Evolutionary conservation across 140 eudicot genomes (phyloP).

Genomic region (Ambrosia hybrid): DNA sequence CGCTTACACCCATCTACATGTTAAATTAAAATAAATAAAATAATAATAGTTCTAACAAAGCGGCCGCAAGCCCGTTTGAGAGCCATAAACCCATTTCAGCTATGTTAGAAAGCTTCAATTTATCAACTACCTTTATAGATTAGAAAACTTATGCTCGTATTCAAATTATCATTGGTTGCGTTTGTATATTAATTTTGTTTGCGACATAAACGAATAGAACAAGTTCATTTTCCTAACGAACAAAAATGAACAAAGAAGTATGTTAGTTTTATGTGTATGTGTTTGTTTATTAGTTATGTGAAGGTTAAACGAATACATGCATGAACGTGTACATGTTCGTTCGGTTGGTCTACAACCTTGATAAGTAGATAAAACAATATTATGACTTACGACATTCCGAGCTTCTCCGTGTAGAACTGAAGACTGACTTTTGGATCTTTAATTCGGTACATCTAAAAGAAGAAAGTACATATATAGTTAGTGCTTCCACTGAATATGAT

Average conservation of each 20-base stretch:
- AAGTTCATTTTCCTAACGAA: not conserved
- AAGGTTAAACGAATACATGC: not conserved
- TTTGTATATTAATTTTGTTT: too few species aligned
- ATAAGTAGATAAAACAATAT: constrained; percentile 21
- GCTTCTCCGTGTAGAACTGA: constrained; percentile 64
- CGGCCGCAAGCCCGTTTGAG: too few species aligned
- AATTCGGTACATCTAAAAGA: constrained; percentile 77
- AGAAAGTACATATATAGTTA: constrained; percentile 18
- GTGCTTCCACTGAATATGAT: not conserved
- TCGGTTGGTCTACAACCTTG: not conserved
- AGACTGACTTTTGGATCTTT: constrained; percentile 91
- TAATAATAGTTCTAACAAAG: too few species aligned
- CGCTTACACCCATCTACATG: too few species aligned
- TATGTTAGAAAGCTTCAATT: too few species aligned
- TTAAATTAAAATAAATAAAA: too few species aligned
- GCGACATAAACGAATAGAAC: not conserved
- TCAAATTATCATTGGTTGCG: too few species aligned
- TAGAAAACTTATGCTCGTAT: too few species aligned
- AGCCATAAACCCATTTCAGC: too few species aligned
- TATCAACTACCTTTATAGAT: too few species aligned
- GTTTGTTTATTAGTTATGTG: not conserved
- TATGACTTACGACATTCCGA: constrained; percentile 95
- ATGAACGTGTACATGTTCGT: not conserved
- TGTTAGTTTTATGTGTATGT: not conserved
- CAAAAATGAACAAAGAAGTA: not conserved